Conservation (phyloP, 192 early-diverging fungal species). For the Geranomyces variabilis region DNA sequence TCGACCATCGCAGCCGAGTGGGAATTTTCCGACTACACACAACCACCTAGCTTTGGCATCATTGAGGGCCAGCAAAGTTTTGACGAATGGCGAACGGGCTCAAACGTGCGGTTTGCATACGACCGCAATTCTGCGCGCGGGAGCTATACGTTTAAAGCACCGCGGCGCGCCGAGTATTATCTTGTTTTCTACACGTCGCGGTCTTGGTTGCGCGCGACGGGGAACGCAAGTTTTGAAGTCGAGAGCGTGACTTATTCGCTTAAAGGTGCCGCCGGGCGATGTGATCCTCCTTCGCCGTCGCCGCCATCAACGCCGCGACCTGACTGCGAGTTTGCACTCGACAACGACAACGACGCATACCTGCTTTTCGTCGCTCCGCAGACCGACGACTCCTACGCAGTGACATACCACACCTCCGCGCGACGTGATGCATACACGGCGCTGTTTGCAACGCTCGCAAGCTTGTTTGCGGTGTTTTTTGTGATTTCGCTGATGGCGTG, state of each 20-base stretch:
- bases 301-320: too few relatives aligned
- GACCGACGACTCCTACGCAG: conserved; percentile 9
- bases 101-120: background rate
- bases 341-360: background rate
- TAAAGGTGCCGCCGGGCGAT: conserved; percentile 5
- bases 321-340: conserved; percentile 10
- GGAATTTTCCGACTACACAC: conserved; percentile 13
- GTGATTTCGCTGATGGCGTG: conserved; percentile 12
- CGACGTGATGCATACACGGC: conserved; percentile 22
- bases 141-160: conserved; percentile 15
- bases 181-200: conserved; percentile 21
- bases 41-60: conserved; percentile 16
- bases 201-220: background rate
- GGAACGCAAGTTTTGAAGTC: conserved; percentile 12
- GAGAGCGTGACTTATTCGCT: conserved; percentile 23
- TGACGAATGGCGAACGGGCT: conserved; percentile 5
- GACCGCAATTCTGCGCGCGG: conserved; percentile 17
- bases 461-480: background rate
- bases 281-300: background rate
- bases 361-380: conserved; percentile 24
- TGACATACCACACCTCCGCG: conserved; percentile 10
- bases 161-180: conserved; percentile 6
- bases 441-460: conserved; percentile 21
- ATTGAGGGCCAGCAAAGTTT: conserved; percentile 8
- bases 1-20: conserved; percentile 16